Conservation (phyloP, 140 eudicot species). For the Cichorium intybus region DNA sequence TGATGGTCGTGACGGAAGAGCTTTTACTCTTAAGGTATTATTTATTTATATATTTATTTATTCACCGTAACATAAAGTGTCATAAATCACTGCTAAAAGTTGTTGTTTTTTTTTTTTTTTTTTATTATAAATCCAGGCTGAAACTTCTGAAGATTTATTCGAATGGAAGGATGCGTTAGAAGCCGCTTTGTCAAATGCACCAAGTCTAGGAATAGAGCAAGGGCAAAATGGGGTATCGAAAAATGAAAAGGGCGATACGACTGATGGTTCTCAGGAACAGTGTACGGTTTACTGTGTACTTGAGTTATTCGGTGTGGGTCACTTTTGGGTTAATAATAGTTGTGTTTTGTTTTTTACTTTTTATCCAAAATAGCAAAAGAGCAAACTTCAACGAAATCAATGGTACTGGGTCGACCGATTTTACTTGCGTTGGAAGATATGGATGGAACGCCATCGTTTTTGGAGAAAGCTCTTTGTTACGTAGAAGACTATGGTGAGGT, state of each 20-base stretch:
- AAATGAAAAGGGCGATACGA: slow-evolving; percentile 53
- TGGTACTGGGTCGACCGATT: slow-evolving; percentile 83
- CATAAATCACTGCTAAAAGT: background rate
- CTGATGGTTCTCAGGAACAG: slow-evolving; percentile 58
- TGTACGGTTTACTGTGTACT: slow-evolving; percentile 15
- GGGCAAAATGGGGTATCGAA: slow-evolving; percentile 55
- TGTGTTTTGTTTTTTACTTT: background rate
- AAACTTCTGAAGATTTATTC: slow-evolving; percentile 72
- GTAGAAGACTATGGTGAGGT: slow-evolving; percentile 72
- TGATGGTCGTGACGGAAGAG: slow-evolving; percentile 95
- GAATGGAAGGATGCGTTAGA: slow-evolving; percentile 95
- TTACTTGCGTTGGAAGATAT: slow-evolving; percentile 92
- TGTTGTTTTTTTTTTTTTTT: slow-evolving; percentile 18
- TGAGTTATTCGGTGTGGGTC: too few relatives aligned
- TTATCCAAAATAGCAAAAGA: slow-evolving; percentile 57
- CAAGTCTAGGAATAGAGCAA: slow-evolving; percentile 49
- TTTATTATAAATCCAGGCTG: slow-evolving; percentile 60
- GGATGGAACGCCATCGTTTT: slow-evolving; percentile 91
- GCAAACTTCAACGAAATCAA: slow-evolving; percentile 54
- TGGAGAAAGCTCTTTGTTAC: slow-evolving; percentile 95
- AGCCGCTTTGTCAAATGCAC: slow-evolving; percentile 83
- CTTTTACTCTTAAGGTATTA: slow-evolving; percentile 88
- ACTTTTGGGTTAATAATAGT: too few relatives aligned
- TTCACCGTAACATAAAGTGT: too few relatives aligned
- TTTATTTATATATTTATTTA: background rate